Base-by-base conservation (phyloP, 345 rosid genomes). In the Microthlaspi erraticum region DNA sequence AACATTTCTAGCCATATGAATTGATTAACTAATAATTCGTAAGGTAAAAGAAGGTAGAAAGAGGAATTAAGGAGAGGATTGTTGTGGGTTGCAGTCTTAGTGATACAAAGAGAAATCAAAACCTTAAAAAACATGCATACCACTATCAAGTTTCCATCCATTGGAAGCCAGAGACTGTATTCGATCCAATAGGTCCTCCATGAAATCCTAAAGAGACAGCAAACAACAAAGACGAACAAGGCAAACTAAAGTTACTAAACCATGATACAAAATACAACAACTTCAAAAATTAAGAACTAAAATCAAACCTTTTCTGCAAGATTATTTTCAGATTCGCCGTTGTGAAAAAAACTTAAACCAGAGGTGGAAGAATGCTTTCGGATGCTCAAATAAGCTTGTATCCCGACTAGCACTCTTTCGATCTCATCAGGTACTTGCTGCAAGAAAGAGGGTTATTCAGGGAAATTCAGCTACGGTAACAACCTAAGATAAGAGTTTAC, bases 341-440 rank as follows among this genome's bases (percentile, higher is more conserved):
- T 83, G 76, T 83, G 88, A 39, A 95, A 89, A 82, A 84, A 82
- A 38, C 82, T 86, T 55, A 92, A 72, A 20, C 96, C 91, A 58
- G 77, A 77, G 17, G 91, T 86, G 20, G 89, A 80, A 63, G 81
- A 81, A 70, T 82, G 88, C 81, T 79, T 88, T 59, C 97, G 83
- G 55, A 95, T 92, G 87, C 97, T 95, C 85, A 95, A 71, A 78
- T 95, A 95, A 53, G 98, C 97, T 85, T 92, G 85, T 64, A 88
- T 72, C 54, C 98, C 98, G 76, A 68, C 93, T 92, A 95, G 73
- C 58, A 95, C 89, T 56, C 98, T 86, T 66, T 92, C 99, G 75
- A 92, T 84, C 81, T 92, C 99, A 63, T 95, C 98, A 2, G 98
- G 97, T 64, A 85, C 93, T 95, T 95, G 99, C 98, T 95, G 91